A percentile compares a stretch with the other conserved stretches of the same genome.
These are phyloP conservation scores for Raddia guianensis DNA, from an alignment of 176 grass and related monocot species.

Conservation along the genomic window DNA sequence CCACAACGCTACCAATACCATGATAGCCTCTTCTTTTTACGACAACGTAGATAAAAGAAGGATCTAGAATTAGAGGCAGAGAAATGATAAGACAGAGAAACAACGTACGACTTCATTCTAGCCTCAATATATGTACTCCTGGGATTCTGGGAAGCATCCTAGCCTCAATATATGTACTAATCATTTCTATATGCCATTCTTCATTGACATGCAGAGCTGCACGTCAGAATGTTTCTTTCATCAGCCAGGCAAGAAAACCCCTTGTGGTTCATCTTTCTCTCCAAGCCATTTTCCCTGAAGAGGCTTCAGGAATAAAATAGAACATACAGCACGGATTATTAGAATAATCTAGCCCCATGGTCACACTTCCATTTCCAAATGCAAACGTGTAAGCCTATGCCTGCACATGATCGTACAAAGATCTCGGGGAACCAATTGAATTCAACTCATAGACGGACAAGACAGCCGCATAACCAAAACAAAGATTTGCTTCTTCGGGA, in stretches of 20 bases:
- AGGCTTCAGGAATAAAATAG: conserved; percentile 25
- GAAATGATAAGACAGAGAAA: neutral
- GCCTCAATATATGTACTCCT: too few species aligned
- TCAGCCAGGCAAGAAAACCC: conserved; percentile 24
- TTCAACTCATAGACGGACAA: neutral
- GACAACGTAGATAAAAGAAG: neutral
- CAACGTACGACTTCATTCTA: neutral
- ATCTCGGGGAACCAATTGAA: neutral
- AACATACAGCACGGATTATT: neutral
- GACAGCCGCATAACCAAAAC: neutral
- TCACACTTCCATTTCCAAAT: neutral
- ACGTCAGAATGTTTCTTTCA: conserved; percentile 36
- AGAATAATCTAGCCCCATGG: conserved; percentile 14
- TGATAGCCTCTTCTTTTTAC: neutral
- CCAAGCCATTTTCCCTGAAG: conserved; percentile 23
- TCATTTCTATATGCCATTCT: neutral
- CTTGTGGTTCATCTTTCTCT: conserved; percentile 8
- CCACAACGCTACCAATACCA: neutral
- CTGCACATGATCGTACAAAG: neutral
- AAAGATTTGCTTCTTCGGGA: neutral
- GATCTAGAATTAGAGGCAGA: neutral
- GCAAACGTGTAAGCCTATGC: conserved; percentile 6
- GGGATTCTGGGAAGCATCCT: too few species aligned
- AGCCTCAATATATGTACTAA: neutral
- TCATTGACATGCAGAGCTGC: neutral